A percentile compares a stretch with the other conserved stretches of the same genome.
These are phyloP conservation scores for Isoetes engelmannii DNA, from an alignment of 83 land plant genomes.

Conservation along the genomic window DNA sequence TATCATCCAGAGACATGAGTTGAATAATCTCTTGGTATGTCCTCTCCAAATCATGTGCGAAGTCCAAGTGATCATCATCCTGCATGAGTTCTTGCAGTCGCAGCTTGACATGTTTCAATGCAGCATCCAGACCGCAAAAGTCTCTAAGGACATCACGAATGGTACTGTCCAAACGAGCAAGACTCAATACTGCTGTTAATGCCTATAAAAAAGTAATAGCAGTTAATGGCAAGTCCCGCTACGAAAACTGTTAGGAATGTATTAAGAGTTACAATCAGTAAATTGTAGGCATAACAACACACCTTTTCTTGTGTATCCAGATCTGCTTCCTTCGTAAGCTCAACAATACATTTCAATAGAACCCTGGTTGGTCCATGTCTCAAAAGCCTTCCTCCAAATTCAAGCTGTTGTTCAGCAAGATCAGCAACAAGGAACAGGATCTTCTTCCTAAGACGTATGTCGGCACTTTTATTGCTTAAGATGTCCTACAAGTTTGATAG, in stretches of 20 bases:
- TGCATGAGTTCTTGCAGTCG: conserved; percentile 15
- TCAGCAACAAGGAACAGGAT: conserved; percentile 31
- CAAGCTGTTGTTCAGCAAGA: conserved; percentile 29
- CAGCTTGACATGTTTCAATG: conserved; percentile 13
- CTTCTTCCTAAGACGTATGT: conserved; percentile 27
- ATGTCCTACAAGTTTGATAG: conserved; percentile 18
- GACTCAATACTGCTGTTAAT: conserved; percentile 28
- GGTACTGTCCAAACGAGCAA: conserved; percentile 4
- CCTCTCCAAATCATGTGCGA: conserved; percentile 23
- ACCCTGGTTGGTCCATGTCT: conserved; percentile 18
- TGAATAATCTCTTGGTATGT: conserved; percentile 23
- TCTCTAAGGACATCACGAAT: conserved; percentile 11
- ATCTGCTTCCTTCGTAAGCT: conserved; percentile 20
- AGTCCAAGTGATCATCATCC: conserved; percentile 18
- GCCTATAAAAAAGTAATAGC: conserved; percentile 27
- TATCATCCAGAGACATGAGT: no score
- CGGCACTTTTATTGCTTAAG: conserved; percentile 17
- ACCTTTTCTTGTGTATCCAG: conserved; percentile 44
- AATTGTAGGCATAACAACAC: background rate
- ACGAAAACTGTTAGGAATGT: background rate
- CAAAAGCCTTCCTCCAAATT: conserved; percentile 18
- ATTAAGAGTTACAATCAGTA: background rate
- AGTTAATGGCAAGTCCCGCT: background rate
- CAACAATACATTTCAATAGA: conserved; percentile 29
- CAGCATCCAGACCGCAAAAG: conserved; percentile 18